A percentile compares a stretch with the other conserved stretches of the same genome.
Evolutionary conservation across 2,329 filamentous ascomycete species (phyloP).

Genomic region (Alternaria triticimaculans): DNA sequence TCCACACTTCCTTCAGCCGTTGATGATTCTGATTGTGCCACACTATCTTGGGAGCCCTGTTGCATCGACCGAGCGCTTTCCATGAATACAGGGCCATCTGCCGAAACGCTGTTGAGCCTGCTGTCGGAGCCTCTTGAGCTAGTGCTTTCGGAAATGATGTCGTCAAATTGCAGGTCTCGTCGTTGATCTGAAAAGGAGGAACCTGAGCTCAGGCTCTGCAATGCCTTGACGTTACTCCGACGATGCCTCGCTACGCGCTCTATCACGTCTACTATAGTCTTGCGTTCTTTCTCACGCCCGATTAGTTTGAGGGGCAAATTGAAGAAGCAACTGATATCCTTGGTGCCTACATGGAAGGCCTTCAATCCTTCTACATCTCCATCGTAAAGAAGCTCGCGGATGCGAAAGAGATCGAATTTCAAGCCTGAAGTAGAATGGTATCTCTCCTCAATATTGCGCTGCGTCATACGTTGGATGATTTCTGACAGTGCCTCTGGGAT

Average conservation of each 20-base stretch:
- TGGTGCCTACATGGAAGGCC: slow-evolving; percentile 78
- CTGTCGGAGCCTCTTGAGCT: slow-evolving; percentile 62
- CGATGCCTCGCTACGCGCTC: slow-evolving; percentile 76
- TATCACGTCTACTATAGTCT: slow-evolving; percentile 72
- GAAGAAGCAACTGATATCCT: slow-evolving; percentile 91
- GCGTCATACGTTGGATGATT: slow-evolving; percentile 90
- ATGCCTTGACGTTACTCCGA: slow-evolving; percentile 47
- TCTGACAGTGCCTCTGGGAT: slow-evolving; percentile 81
- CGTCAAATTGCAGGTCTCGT: slow-evolving; percentile 58
- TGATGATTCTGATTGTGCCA: slow-evolving; percentile 32
- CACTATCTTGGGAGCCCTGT: slow-evolving; percentile 41
- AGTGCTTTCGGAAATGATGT: slow-evolving; percentile 57
- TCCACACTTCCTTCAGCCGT: slow-evolving; percentile 30
- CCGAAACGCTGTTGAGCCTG: slow-evolving; percentile 46
- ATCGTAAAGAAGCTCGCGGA: slow-evolving; percentile 76
- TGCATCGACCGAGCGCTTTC: slow-evolving; percentile 34
- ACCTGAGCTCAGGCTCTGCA: slow-evolving; percentile 60
- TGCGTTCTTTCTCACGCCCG: slow-evolving; percentile 75
- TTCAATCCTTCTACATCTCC: slow-evolving; percentile 75
- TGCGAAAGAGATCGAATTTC: slow-evolving; percentile 77
- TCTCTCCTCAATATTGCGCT: slow-evolving; percentile 83
- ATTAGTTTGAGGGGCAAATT: slow-evolving; percentile 83
- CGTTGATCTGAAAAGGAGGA: slow-evolving; percentile 61
- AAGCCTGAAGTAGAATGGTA: slow-evolving; percentile 90
- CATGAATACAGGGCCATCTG: slow-evolving; percentile 31